Conservation (phyloP, 2,329 filamentous ascomycete genomes). For the Sporothrix protearum region DNA sequence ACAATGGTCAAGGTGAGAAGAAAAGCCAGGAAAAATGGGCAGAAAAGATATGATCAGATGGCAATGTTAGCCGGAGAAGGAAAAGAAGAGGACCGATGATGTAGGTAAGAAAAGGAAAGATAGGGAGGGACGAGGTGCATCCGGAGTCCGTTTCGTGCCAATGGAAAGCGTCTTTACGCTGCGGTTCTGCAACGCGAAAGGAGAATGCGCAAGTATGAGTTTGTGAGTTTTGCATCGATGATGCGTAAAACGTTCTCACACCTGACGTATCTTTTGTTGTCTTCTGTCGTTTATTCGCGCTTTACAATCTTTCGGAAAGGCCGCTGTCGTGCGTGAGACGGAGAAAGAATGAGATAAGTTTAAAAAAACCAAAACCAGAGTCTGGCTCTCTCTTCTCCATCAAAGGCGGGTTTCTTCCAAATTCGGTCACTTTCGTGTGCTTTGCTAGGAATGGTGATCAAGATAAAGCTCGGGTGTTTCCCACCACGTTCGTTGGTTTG, state of each 20-base stretch:
- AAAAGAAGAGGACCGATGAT: not conserved
- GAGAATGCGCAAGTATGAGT: conserved; percentile 13
- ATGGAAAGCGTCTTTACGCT: conserved; percentile 6
- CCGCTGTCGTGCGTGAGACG: not conserved
- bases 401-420: not conserved
- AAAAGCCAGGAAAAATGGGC: not conserved
- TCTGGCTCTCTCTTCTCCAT: not conserved
- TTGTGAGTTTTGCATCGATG: not conserved
- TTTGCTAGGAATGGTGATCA: not conserved
- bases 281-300: not conserved
- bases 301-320: not conserved
- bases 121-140: not conserved
- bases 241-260: conserved; percentile 13
- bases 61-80: conserved; percentile 1
- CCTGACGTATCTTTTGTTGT: not conserved
- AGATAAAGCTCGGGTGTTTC: not conserved
- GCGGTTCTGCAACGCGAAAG: not conserved
- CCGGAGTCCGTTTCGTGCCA: not conserved
- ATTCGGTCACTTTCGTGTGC: not conserved
- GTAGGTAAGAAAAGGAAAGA: not conserved
- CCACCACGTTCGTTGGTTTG: not conserved
- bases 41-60: not conserved
- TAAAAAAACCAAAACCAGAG: not conserved
- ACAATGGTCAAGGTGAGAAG: not conserved
- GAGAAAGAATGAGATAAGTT: not conserved